Percentiles rank a stretch among this genome's conserved stretches.
phyloP scores from a whole-genome alignment of 768 basidiomycete species.

The Calocera viscosa region DNA sequence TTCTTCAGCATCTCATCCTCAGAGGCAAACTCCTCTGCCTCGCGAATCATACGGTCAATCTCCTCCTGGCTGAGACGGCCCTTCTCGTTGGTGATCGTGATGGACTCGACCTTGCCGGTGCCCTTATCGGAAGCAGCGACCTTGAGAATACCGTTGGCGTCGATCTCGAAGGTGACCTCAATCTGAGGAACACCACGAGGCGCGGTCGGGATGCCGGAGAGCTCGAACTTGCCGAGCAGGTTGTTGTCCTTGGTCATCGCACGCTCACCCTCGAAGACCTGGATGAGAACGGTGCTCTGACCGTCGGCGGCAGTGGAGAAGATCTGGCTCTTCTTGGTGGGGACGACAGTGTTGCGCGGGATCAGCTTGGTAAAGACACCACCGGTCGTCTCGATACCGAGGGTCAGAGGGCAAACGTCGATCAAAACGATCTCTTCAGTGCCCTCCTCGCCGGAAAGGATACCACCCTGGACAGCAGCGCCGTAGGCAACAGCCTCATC shows the following conservation, averaged over 20 bases:
- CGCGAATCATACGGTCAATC: constrained; percentile 90
- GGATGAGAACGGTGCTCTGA: constrained; percentile 87
- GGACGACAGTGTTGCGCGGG: constrained; percentile 94
- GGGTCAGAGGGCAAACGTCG: constrained; percentile 91
- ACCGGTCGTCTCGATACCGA: constrained; percentile 96
- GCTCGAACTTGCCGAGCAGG: constrained; percentile 92
- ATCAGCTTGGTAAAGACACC: constrained; percentile 98
- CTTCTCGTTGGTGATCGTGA: constrained; percentile 94
- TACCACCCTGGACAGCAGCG: constrained; percentile 97
- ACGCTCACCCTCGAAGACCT: constrained; percentile 96
- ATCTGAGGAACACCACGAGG: constrained; percentile 96
- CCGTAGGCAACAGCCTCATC: constrained; percentile 99
- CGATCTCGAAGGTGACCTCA: constrained; percentile 92
- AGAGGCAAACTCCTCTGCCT: constrained; percentile 79
- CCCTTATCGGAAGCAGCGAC: constrained; percentile 89
- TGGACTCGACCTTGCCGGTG: constrained; percentile 76
- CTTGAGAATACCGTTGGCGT: constrained; percentile 92
- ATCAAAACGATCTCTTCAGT: constrained; percentile 86
- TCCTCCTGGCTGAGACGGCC: constrained; percentile 80
- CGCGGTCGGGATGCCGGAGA: constrained; percentile 82
- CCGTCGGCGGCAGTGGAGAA: constrained; percentile 81
- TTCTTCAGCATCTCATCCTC: constrained; percentile 70
- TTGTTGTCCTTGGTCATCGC: constrained; percentile 98
- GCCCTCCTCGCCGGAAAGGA: constrained; percentile 87
- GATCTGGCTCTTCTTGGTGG: constrained; percentile 92